Conservation (phyloP, 495 filamentous ascomycete species). For the Penicillium longicatenatum region DNA sequence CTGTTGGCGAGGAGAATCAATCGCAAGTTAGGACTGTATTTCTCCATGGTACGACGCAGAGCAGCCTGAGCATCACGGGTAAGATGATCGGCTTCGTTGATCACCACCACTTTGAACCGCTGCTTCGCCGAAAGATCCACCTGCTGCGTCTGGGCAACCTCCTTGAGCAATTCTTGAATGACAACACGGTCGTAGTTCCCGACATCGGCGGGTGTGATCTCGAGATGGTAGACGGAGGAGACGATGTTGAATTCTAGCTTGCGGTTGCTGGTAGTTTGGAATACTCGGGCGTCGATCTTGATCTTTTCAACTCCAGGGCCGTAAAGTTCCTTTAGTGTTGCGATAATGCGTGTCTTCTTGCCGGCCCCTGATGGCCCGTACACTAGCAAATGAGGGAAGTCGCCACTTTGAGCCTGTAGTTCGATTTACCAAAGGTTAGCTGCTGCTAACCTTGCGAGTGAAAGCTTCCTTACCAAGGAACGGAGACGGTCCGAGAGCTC, state of each 20-base stretch:
- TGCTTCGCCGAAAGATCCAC: constrained; percentile 88
- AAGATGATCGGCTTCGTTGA: constrained; percentile 98
- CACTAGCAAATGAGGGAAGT: constrained; percentile 95
- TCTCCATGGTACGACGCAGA: constrained; percentile 95
- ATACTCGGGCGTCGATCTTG: constrained; percentile 93
- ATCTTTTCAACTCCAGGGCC: constrained; percentile 94
- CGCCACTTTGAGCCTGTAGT: constrained; percentile 84
- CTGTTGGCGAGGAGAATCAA: constrained; percentile 91
- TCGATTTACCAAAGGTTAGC: not conserved
- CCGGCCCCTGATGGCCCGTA: constrained; percentile 96
- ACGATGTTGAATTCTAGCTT: constrained; percentile 99
- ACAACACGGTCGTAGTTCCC: constrained; percentile 95
- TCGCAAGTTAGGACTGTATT: constrained; percentile 92
- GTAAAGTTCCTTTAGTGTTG: constrained; percentile 88
- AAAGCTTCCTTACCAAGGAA: constrained; percentile 66
- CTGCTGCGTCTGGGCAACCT: constrained; percentile 97
- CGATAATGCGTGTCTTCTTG: constrained; percentile 95
- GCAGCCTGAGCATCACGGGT: constrained; percentile 95
- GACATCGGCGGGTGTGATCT: constrained; percentile 98
- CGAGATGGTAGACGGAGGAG: constrained; percentile 91
- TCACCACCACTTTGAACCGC: constrained; percentile 96
- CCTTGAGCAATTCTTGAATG: constrained; percentile 92
- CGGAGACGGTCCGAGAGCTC: constrained; percentile 86
- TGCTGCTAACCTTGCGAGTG: constrained; percentile 6
- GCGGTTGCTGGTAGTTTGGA: constrained; percentile 91